Evolutionary conservation across 441 rosid species (phyloP), one percentile per base, ranked within the genome.

Genomic region (Arabidopsis lyrata): DNA sequence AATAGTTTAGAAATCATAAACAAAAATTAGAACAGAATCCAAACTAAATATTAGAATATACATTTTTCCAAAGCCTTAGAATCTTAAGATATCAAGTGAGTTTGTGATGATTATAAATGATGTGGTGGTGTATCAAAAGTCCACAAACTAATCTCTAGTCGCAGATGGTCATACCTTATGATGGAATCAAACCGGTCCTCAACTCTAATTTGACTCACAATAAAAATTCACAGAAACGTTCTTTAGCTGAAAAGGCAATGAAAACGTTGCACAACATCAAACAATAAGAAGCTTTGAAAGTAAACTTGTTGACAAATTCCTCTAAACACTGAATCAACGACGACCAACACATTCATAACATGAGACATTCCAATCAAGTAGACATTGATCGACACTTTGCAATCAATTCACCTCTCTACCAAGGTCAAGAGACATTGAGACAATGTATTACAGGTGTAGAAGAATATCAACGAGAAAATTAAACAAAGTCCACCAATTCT

Each of bases 251-350:
- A 6, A 6, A 13, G 10, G 16, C 9, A 53, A 53, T 13, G 10
- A 27, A 27, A 27, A 27, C 5, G 0, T 49, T 18, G 29, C 6
- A 18, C 3, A 10, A 18, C 58, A 24, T 52, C 34, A 52, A 52
- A 50, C 24, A 5, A 22, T 22, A 9, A 24, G 15, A 6, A 27
- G 57, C 10, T 27, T 27, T 53, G 57, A 22, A 12, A 53, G 35
- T 27, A 27, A 53, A 53, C 16, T 53, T 53, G 57, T 53, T 6
- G 57, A 53, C 35, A 53, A 52, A 22, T 50, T 50, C 55, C 55
- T 52, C 32, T 24, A 24, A 52, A 52, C 2, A 24, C 16, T 24
- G 2, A 12, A 52, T 24, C 34, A 52, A n/a, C n/a, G n/a, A 52
- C 57, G 16, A 52, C 34, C 34, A 12, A 50, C 16, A 12, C n/a